phyloP scores from a whole-genome alignment of 345 rosid genomes.

The Linum tenue region DNA sequence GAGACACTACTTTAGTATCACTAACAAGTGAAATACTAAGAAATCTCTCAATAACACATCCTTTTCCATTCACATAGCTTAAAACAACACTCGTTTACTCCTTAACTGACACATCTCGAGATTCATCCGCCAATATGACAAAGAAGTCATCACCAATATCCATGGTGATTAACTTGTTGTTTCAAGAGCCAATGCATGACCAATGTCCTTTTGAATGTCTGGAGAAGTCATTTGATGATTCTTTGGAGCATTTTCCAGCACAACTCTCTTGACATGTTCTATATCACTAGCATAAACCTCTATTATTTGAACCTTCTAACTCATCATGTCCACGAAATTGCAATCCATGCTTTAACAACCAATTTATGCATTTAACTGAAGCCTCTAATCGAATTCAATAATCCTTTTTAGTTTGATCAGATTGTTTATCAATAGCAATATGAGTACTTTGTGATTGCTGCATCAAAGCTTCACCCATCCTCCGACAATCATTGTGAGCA shows the following conservation, averaged over 20 bases:
- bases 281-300: slow-evolving; percentile 2
- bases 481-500: slow-evolving; percentile 7
- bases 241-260: too few relatives aligned
- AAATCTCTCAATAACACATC: background rate
- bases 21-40: background rate
- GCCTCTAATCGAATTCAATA: too few relatives aligned
- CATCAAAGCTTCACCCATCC: too few relatives aligned
- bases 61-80: slow-evolving; percentile 10
- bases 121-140: slow-evolving; percentile 9
- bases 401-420: background rate
- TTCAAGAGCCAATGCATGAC: background rate
- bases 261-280: too few relatives aligned
- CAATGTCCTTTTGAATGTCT: too few relatives aligned
- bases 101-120: slow-evolving; percentile 3
- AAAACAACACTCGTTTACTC: slow-evolving; percentile 3
- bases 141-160: slow-evolving; percentile 8
- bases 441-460: background rate
- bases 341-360: slow-evolving; percentile 8
- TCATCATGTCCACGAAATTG: slow-evolving; percentile 7
- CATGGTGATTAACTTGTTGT: background rate
- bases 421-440: background rate
- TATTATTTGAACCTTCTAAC: background rate
- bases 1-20: background rate
- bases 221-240: too few relatives aligned
- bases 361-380: slow-evolving; percentile 5